Evolutionary conservation across 176 grass and related monocot genomes (phyloP).

Genomic region (Juncus inflexus): DNA sequence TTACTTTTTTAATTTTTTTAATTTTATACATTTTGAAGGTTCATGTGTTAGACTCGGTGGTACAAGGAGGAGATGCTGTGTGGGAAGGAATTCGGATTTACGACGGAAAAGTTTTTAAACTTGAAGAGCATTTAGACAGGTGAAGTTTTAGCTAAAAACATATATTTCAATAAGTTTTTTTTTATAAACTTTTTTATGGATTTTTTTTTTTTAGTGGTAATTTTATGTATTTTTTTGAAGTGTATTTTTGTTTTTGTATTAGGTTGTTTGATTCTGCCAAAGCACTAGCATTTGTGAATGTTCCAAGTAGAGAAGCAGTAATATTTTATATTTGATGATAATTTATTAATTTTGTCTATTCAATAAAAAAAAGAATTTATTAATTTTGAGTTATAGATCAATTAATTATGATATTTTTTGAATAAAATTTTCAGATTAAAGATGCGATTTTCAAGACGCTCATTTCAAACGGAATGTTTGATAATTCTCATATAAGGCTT

Average conservation of each 20-base stretch:
- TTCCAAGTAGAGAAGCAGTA: conserved; percentile 79
- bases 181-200: neutral
- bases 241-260: conserved; percentile 13
- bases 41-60: conserved; percentile 95
- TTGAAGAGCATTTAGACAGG: conserved; percentile 97
- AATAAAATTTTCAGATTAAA: conserved; percentile 63
- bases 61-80: conserved; percentile 98
- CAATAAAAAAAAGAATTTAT: neutral
- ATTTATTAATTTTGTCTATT: neutral
- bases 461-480: conserved; percentile 86
- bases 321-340: conserved; percentile 16
- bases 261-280: conserved; percentile 97
- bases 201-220: too few relatives aligned
- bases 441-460: conserved; percentile 90
- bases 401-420: conserved; percentile 12
- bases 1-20: neutral
- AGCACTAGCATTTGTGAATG: conserved; percentile 86
- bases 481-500: conserved; percentile 93
- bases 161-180: neutral
- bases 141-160: conserved; percentile 24
- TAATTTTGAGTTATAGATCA: conserved; percentile 18
- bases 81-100: conserved; percentile 97
- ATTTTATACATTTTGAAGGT: conserved; percentile 42
- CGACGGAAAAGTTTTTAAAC: conserved; percentile 84
- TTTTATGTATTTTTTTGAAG: too few relatives aligned